Evolutionary conservation across 495 filamentous ascomycete species (phyloP), one percentile per base, ranked within the genome.

Genomic region (Astrothelium subdiscretum): DNA sequence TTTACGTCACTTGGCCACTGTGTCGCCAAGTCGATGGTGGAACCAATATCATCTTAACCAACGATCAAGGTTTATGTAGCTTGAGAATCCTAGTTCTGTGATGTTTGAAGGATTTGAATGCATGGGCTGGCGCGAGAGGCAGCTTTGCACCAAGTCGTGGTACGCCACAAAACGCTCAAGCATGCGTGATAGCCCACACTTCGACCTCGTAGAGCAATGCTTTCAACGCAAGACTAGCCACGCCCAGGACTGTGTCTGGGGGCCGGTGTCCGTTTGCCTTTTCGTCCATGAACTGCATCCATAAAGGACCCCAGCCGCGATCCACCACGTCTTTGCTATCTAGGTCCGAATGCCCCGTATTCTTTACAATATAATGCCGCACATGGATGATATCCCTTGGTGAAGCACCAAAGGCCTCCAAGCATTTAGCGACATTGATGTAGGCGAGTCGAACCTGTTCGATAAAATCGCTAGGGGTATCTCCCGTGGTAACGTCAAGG

Each of bases 231-330:
- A 65, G 42, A 20, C 44, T 42, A 3, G 63, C 59, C 2, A 65
- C 63, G n/a, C 63, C 63, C n/a, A 65, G 2, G 32, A 65, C 63
- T 5, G 63, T 65, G 61, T 65, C 63, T 54, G 63, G 63, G 15
- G 63, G 63, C 22, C 63, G 40, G 43, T 65, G 63, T 29, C 63
- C 63, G 29, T 62, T 44, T 3, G 31, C 63, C 20, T 65, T 59
- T 57, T 48, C 43, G 58, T 65, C 59, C 63, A 65, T 54, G 38
- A 65, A 65, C 20, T 61, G 24, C 20, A 48, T 61, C 63, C 63
- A 65, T n/a, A 54, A 43, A 31, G 60, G n/a, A 15, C 31, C 63
- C 63, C 63, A 65, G 2, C 24, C 63, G 20, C 51, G n/a, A 26
- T 31, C 42, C 58, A 58, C 38, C 15, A 40, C 32, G 10, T 61